Evolutionary conservation across 2,329 filamentous ascomycete species (phyloP), one percentile per base, ranked within the genome.

Genomic region (Alternaria tenuissima): DNA sequence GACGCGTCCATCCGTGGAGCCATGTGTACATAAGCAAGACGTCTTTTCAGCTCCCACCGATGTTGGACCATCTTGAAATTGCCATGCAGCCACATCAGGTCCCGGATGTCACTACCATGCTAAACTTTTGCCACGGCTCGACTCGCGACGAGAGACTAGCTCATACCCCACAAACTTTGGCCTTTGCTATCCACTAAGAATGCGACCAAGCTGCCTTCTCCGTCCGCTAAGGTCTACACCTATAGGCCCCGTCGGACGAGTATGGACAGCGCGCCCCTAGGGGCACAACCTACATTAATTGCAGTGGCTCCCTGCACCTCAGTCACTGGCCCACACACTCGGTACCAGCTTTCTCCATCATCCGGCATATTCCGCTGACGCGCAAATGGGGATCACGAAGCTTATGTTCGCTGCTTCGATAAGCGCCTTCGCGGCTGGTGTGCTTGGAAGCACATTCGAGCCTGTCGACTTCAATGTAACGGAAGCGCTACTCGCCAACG

Each of bases 401-500:
- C 28, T 63, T 28, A 8, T 43, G 28, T 36, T 32, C 48, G 39
- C 39, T 61, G 22, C 53, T 56, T 56, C 52, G 14, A 16, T 58
- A 44, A 49, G 57, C 55, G 54, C 48, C 14, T 38, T 57, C 18
- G 22, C 47, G 9, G 49, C 54, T 26, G 26, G 36, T 16, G 54
- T 44, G 14, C 30, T 46, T 47, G 55, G 53, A 32, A 62, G 46
- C 36, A 26, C 39, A 9, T 70, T 71, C 22, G 70, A 70, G 52
- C 52, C 64, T 8, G 26, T 43, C 5, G 51, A 65, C 30, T 71
- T 71, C 56, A 61, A 72, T 44, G 63, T 67, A 20, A 66, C 68
- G 12, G 59, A 63, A 14, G 67, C 67, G 3, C 65, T 75, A 9
- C 12, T 65, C 7, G 38, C 55, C 22, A 60, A 63, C 26, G 69